phyloP scores from a whole-genome alignment of 2,329 filamentous ascomycete species.

The Orbilia oligospora region DNA sequence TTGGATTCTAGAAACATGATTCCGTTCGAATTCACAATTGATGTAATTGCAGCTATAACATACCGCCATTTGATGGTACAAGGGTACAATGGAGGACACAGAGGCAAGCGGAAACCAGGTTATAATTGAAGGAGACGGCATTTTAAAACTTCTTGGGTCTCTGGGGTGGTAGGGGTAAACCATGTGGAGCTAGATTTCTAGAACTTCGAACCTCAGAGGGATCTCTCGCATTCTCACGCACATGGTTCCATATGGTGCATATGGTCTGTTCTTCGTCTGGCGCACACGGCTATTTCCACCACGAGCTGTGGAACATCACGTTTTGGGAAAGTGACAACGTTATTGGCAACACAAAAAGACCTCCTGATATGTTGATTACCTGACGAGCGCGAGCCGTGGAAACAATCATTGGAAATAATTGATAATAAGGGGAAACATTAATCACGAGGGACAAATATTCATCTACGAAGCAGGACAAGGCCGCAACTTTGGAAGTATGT shows the following conservation, averaged over 20 bases:
- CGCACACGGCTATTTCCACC: too few species aligned
- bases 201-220: conserved; percentile 13
- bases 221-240: conserved; percentile 20
- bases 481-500: not conserved
- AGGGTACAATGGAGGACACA: not conserved
- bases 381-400: not conserved
- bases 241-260: too few species aligned
- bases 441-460: not conserved
- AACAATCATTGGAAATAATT: conserved; percentile 4
- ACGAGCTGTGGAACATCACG: conserved; percentile 37
- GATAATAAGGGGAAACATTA: not conserved
- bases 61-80: not conserved
- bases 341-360: conserved; percentile 53
- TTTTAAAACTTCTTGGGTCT: conserved; percentile 14
- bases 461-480: not conserved
- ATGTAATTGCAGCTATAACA: not conserved
- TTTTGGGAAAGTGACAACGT: conserved; percentile 53
- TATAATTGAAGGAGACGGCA: conserved; percentile 24
- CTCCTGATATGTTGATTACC: not conserved
- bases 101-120: not conserved
- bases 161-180: conserved; percentile 31
- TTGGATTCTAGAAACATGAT: conserved; percentile 3
- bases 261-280: not conserved
- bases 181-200: conserved; percentile 42
- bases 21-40: not conserved